These are phyloP conservation scores for Ophiostoma triangulosporum DNA, from an alignment of 2,329 filamentous ascomycete species.

Conservation along the genomic window DNA sequence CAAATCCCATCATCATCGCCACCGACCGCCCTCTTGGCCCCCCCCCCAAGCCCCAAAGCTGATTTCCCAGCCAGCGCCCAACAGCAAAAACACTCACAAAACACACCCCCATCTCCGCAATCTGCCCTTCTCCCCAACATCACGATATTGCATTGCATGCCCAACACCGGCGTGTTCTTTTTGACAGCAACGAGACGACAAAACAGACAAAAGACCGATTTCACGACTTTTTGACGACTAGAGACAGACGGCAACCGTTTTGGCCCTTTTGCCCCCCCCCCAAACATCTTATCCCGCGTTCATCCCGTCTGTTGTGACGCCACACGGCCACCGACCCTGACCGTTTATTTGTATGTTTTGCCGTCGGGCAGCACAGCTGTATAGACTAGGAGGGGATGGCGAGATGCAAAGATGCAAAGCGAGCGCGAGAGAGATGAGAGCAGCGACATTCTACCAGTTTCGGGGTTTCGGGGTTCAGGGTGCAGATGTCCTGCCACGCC, in stretches of 20 bases:
- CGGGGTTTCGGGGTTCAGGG: no score
- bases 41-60: background rate
- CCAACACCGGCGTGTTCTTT: background rate
- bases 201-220: no score
- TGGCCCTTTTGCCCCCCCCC: background rate
- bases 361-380: background rate
- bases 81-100: background rate
- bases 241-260: background rate
- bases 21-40: background rate
- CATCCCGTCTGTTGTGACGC: background rate
- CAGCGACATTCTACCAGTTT: background rate
- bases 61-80: background rate
- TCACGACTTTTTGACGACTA: background rate
- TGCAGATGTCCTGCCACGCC: background rate
- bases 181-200: background rate
- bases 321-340: background rate
- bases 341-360: background rate
- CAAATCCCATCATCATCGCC: slow-evolving; percentile 1
- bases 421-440: background rate
- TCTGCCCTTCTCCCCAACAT: background rate
- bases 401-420: background rate
- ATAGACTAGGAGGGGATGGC: background rate
- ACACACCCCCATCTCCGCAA: background rate
- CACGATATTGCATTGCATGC: background rate
- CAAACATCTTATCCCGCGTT: background rate